Percentiles rank a stretch among this genome's conserved stretches.
Conservation (phyloP, 352 stramenopile species). For the Globisporangium camurandrum region DNA sequence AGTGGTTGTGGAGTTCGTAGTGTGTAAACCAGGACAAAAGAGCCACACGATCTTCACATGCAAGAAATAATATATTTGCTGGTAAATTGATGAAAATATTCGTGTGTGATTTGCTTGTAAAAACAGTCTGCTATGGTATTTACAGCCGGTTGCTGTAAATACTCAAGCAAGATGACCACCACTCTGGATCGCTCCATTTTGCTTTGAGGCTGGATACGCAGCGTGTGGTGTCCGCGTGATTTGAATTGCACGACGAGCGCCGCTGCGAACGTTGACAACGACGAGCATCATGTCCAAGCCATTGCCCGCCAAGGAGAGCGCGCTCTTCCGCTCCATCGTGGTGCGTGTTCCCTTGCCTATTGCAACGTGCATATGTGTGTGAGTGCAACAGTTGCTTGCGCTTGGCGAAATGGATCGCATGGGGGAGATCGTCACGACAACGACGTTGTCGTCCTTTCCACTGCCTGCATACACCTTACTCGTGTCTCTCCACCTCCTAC, state of each 20-base stretch:
- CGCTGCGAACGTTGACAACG: not conserved
- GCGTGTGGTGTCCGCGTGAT: slow-evolving; percentile 1
- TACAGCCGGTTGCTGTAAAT: not conserved
- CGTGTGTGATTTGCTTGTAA: no score
- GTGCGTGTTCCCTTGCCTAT: slow-evolving; percentile 25
- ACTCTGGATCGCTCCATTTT: not conserved
- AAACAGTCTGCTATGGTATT: no score
- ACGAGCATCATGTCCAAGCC: slow-evolving; percentile 33
- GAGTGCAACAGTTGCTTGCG: not conserved
- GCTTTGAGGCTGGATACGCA: slow-evolving; percentile 9
- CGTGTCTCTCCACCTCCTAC: no score
- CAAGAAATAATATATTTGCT: no score
- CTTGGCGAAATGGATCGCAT: not conserved
- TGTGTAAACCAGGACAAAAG: no score
- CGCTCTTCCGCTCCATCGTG: slow-evolving; percentile 95
- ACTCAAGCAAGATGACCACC: not conserved
- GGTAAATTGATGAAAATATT: no score
- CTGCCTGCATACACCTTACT: no score
- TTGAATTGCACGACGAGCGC: not conserved
- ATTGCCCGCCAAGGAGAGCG: slow-evolving; percentile 91
- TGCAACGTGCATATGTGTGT: not conserved
- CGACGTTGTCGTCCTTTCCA: no score
- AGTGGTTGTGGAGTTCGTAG: no score
- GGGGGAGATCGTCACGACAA: no score
- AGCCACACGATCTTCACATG: no score